These are phyloP conservation scores for Pisolithus albus DNA, from an alignment of 768 basidiomycete species.

Conservation along the genomic window DNA sequence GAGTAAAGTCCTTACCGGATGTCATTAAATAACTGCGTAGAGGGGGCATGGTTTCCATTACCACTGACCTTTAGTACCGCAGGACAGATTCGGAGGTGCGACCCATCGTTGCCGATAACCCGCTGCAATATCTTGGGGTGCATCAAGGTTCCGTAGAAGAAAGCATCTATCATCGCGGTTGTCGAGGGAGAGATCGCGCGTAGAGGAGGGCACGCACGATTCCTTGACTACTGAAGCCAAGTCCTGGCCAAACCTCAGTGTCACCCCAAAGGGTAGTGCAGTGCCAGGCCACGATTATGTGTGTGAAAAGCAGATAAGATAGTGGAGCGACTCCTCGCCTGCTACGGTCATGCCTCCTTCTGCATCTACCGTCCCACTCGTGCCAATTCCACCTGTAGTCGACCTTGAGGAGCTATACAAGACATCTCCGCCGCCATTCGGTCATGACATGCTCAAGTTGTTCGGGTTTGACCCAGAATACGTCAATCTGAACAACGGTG, in stretches of 20 bases:
- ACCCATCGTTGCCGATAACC: constrained; percentile 66
- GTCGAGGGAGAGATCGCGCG: not conserved
- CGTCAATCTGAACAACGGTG: constrained; percentile 62
- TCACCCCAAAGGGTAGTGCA: no score
- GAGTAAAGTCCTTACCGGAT: constrained; percentile 57
- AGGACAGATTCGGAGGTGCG: constrained; percentile 58
- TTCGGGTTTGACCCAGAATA: constrained; percentile 54
- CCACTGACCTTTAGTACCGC: constrained; percentile 63
- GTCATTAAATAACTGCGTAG: not conserved
- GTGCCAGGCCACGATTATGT: no score
- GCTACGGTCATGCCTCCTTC: not conserved
- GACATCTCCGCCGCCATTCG: constrained; percentile 40
- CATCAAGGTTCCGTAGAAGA: constrained; percentile 90
- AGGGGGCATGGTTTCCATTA: not conserved
- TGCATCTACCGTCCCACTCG: not conserved
- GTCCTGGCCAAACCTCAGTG: no score
- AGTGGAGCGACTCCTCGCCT: not conserved
- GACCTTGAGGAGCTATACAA: constrained; percentile 15
- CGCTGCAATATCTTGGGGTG: constrained; percentile 75
- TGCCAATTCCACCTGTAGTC: not conserved
- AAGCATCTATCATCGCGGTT: constrained; percentile 40
- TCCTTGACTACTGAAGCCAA: no score
- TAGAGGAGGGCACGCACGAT: no score
- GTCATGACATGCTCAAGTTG: constrained; percentile 46
- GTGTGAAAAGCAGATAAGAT: not conserved